These are phyloP conservation scores for Aspergillus tanneri DNA, from an alignment of 2,329 filamentous ascomycete species.

Conservation along the genomic window DNA sequence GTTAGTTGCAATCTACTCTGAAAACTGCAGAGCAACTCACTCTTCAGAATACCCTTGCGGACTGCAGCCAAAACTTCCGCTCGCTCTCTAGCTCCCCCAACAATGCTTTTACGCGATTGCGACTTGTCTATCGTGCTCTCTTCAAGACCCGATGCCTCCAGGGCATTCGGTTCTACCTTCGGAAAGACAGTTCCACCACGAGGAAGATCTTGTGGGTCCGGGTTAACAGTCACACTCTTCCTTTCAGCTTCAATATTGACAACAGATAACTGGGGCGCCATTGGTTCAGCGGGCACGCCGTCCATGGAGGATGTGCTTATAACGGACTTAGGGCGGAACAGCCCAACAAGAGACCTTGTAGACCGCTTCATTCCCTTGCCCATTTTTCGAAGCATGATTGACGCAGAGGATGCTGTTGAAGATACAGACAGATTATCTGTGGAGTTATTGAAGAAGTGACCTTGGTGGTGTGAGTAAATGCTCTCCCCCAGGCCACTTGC, in stretches of 20 bases:
- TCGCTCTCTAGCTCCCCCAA: constrained; percentile 84
- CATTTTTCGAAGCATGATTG: constrained; percentile 80
- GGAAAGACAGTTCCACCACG: constrained; percentile 79
- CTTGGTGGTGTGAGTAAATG: constrained; percentile 80
- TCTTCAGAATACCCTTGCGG: constrained; percentile 93
- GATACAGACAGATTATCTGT: constrained; percentile 76
- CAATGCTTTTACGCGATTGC: constrained; percentile 75
- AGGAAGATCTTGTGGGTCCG: constrained; percentile 60
- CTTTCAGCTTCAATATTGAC: constrained; percentile 93
- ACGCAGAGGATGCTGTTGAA: constrained; percentile 50
- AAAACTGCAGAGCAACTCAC: constrained; percentile 51
- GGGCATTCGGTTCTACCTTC: constrained; percentile 76
- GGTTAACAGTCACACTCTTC: constrained; percentile 75
- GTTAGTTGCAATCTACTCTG: constrained; percentile 2
- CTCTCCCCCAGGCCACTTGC: constrained; percentile 85
- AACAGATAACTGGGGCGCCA: constrained; percentile 86
- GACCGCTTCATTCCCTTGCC: constrained; percentile 97
- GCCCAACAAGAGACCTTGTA: constrained; percentile 81
- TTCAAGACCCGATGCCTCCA: constrained; percentile 54
- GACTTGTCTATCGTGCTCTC: constrained; percentile 46
- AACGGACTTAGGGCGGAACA: constrained; percentile 93
- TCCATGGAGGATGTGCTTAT: constrained; percentile 71
- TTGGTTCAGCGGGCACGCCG: constrained; percentile 61
- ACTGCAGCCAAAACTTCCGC: constrained; percentile 89
- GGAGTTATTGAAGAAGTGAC: constrained; percentile 81